Evolutionary conservation across 2,329 filamentous ascomycete genomes (phyloP).

Genomic region (Fusarium sp.): DNA sequence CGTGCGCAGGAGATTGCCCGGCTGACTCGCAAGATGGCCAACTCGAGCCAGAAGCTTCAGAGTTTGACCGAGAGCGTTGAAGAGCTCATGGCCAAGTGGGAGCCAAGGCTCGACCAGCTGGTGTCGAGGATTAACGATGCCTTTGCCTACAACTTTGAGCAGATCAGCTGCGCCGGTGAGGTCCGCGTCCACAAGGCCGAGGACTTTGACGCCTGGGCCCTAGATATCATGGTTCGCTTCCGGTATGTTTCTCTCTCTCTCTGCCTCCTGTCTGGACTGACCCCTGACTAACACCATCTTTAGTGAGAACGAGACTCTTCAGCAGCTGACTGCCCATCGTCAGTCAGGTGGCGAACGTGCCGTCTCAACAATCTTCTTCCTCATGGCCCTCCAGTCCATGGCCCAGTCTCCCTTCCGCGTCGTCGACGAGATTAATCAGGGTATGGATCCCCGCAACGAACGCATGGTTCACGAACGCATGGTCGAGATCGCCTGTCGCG

Average conservation of each 20-base stretch:
- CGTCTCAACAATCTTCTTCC: conserved; percentile 97
- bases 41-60: conserved; percentile 65
- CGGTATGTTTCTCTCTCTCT: conserved; percentile 66
- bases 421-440: conserved; percentile 99
- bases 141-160: conserved; percentile 92
- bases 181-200: conserved; percentile 89
- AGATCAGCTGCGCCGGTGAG: conserved; percentile 94
- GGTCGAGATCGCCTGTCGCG: conserved; percentile 94
- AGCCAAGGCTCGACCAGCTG: conserved; percentile 82
- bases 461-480: conserved; percentile 98
- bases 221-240: conserved; percentile 96
- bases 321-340: conserved; percentile 87
- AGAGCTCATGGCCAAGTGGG: conserved; percentile 78
- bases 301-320: conserved; percentile 84
- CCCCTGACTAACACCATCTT: conserved; percentile 23
- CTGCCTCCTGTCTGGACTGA: not conserved
- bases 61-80: conserved; percentile 68
- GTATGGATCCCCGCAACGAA: conserved; percentile 98
- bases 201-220: conserved; percentile 93
- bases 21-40: conserved; percentile 66
- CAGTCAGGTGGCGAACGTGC: conserved; percentile 97
- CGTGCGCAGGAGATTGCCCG: conserved; percentile 76
- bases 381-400: conserved; percentile 96
- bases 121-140: conserved; percentile 86
- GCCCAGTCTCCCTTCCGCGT: conserved; percentile 96